Conservation (phyloP, 2,329 filamentous ascomycete species). For the Emergomyces africanus region DNA sequence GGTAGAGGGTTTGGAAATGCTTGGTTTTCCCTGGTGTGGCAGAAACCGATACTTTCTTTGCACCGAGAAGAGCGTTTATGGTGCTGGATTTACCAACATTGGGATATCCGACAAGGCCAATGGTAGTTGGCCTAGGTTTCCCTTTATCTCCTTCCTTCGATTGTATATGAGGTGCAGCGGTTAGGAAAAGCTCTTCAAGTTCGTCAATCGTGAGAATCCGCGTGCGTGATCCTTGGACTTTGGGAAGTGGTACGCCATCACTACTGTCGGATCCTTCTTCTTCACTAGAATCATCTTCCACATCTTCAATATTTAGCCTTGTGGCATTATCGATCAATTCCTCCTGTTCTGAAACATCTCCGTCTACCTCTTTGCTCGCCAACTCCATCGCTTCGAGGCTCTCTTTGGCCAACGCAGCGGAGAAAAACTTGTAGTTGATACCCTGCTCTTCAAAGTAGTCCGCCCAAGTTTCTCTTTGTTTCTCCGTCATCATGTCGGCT, state of each 20-base stretch:
- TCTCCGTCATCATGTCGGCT: constrained; percentile 93
- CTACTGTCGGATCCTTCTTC: constrained; percentile 11
- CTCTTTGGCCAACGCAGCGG: constrained; percentile 82
- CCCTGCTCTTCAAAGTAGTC: constrained; percentile 67
- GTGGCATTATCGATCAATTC: constrained; percentile 30
- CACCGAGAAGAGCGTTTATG: constrained; percentile 95
- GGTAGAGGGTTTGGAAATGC: constrained; percentile 96
- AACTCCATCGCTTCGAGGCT: constrained; percentile 59
- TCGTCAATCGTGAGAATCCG: constrained; percentile 87
- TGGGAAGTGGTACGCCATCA: constrained; percentile 17
- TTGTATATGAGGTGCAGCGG: constrained; percentile 49
- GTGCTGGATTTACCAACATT: constrained; percentile 99
- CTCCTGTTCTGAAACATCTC: constrained; percentile 39
- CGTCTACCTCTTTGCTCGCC: constrained; percentile 29
- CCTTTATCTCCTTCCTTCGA: constrained; percentile 23
- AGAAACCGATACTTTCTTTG: constrained; percentile 97
- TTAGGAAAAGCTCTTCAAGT: constrained; percentile 74
- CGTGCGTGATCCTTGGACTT: constrained; percentile 39
- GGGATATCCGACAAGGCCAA: constrained; percentile 92
- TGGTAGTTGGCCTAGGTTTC: constrained; percentile 53
- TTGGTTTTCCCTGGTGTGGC: constrained; percentile 97
- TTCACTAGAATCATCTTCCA: constrained; percentile 20
- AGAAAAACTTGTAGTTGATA: constrained; percentile 94
- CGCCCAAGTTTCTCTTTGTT: constrained; percentile 74
- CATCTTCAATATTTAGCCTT: constrained; percentile 35